A percentile compares a stretch with the other conserved stretches of the same genome.
Evolutionary conservation across 75 land plant species (phyloP).

Genomic region (Picea glauca): DNA sequence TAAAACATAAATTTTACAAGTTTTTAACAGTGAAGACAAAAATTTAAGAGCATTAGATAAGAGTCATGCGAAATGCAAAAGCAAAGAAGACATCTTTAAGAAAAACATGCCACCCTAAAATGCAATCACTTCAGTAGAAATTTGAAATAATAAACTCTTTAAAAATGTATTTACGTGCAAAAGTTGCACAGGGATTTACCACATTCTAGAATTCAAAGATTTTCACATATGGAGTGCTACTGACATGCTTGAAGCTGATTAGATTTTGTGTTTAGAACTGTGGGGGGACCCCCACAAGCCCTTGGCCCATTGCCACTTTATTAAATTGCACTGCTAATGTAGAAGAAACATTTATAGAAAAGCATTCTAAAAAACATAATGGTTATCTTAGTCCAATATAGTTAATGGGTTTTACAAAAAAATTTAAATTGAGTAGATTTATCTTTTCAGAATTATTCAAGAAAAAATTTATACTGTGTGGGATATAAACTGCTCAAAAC

Average conservation of each 20-base stretch:
- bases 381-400: too few relatives aligned
- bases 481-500: too few relatives aligned
- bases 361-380: too few relatives aligned
- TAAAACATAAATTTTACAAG: slow-evolving; percentile 5
- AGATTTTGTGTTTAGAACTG: not conserved
- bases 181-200: not conserved
- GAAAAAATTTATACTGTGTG: too few relatives aligned
- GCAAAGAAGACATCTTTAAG: not conserved
- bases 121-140: not conserved
- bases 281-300: too few relatives aligned
- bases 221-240: not conserved
- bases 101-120: not conserved
- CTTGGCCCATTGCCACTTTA: too few relatives aligned
- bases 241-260: not conserved
- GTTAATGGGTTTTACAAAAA: too few relatives aligned
- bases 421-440: too few relatives aligned
- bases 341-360: too few relatives aligned
- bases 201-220: not conserved
- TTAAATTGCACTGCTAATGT: too few relatives aligned
- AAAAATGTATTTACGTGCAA: not conserved
- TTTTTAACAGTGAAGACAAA: not conserved
- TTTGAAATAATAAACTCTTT: not conserved
- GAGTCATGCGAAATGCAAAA: not conserved
- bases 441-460: too few relatives aligned
- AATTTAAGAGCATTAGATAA: not conserved